phyloP scores from a whole-genome alignment of 306 rosid species.

The Cotoneaster glaucophyllus region DNA sequence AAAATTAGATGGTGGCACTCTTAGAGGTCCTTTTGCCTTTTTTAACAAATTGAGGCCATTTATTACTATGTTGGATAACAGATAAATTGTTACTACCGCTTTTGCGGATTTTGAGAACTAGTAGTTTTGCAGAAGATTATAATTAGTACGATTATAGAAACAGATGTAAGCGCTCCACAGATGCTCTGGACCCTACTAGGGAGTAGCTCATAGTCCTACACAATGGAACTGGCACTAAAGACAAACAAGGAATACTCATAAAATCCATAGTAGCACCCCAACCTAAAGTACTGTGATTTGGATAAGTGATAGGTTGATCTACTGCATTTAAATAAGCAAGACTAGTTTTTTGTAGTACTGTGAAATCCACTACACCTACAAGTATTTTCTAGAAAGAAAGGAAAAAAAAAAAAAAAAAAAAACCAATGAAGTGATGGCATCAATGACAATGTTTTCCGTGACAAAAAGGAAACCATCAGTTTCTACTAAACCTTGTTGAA shows the following conservation, averaged over 20 bases:
- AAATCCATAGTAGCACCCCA: neutral
- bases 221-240: neutral
- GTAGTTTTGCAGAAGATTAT: neutral
- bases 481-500: slow-evolving; percentile 65
- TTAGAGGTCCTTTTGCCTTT: neutral
- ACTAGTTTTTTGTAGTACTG: neutral
- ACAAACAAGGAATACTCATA: neutral
- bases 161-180: neutral
- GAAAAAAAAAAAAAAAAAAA: neutral
- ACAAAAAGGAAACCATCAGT: slow-evolving; percentile 17
- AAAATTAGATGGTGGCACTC: neutral
- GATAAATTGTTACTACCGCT: neutral
- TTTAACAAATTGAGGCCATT: neutral
- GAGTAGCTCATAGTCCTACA: neutral
- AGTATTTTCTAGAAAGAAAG: neutral
- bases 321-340: neutral
- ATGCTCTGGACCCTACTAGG: neutral
- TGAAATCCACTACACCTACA: neutral
- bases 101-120: neutral
- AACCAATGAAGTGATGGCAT: neutral
- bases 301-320: neutral
- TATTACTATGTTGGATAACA: neutral
- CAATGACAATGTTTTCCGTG: neutral
- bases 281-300: neutral
- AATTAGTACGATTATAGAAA: neutral